Evolutionary conservation across 2,329 filamentous ascomycete species (phyloP), one percentile per base, ranked within the genome.

Genomic region (Fusarium armeniacum): DNA sequence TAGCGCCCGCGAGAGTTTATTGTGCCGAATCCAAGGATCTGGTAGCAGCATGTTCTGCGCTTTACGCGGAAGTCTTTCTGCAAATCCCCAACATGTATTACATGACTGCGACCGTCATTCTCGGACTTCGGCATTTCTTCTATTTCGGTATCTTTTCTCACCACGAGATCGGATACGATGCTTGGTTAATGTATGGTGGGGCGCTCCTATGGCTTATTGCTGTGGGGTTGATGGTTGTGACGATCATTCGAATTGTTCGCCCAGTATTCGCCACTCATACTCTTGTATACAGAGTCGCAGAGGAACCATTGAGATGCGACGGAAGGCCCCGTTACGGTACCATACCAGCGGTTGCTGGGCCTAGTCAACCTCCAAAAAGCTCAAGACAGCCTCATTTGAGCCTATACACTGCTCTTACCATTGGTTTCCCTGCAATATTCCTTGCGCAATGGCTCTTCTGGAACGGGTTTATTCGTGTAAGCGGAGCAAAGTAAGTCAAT

Each of bases 401-500:
- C 7, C 30, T 71, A 9, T 58, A 56, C 6, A n/a, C 33, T 8
- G 6, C n/a, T 24, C 5, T 52, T 1, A 22, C 43, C 2, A 36
- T 30, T 26, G 41, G n/a, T 0, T 18, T 71, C 2, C 28, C 18
- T 10, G 0, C 54, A 1, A 43, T 65, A 26, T 69, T 44, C 26
- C 18, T 59, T 20, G 35, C 60, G 3, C 67, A 69, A 20, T 69
- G 56, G 41, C 20, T 71, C 0, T 71, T 71, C 49, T 71, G 68
- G 68, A 13, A 26, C 3, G 68, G 67, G 2, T 71, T 69, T 3
- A 46, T 69, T 18, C 18, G 28, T 15, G 33, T 71, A 1, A 71
- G 56, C 15, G 61, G 45, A 3, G 32, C 47, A 5, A 18, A 62
- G 52, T 55, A 46, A 47, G 52, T 35, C n/a, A 10, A 15, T 9